A percentile compares a stretch with the other conserved stretches of the same genome.
These are phyloP conservation scores for Dryadomyces quercus-mongolicae DNA, from an alignment of 2,329 filamentous ascomycete genomes.

Conservation along the genomic window DNA sequence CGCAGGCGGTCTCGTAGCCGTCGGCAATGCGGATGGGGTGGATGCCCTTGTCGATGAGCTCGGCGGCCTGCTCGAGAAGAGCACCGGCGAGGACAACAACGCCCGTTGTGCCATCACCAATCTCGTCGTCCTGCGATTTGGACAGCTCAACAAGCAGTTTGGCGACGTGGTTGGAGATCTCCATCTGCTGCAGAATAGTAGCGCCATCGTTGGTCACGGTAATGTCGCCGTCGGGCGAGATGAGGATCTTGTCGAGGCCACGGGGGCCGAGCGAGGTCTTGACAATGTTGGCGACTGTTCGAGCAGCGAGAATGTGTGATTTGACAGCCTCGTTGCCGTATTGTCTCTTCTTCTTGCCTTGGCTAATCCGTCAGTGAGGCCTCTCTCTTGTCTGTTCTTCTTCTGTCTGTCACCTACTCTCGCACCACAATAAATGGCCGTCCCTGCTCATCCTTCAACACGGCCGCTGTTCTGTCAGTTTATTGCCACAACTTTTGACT, in stretches of 20 bases:
- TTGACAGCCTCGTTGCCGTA: slow-evolving; percentile 97
- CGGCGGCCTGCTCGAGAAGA: slow-evolving; percentile 88
- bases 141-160: slow-evolving; percentile 95
- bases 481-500: too few species aligned
- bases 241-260: slow-evolving; percentile 97
- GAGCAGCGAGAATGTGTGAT: slow-evolving; percentile 91
- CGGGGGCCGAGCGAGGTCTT: slow-evolving; percentile 93
- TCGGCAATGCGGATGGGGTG: slow-evolving; percentile 98
- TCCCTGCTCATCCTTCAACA: slow-evolving; percentile 96
- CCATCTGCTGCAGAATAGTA: slow-evolving; percentile 96
- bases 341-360: slow-evolving; percentile 94
- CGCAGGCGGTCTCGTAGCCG: slow-evolving; percentile 94
- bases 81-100: slow-evolving; percentile 93
- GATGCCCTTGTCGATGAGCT: slow-evolving; percentile 98
- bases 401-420: slow-evolving; percentile 55
- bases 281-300: slow-evolving; percentile 93
- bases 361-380: slow-evolving; percentile 42
- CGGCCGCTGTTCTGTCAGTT: slow-evolving; percentile 33
- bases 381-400: neutral
- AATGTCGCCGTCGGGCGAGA: slow-evolving; percentile 96
- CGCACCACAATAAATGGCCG: slow-evolving; percentile 95
- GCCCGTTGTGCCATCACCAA: slow-evolving; percentile 94
- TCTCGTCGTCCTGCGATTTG: slow-evolving; percentile 97
- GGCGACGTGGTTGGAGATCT: slow-evolving; percentile 95
- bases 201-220: slow-evolving; percentile 98